Percentiles rank a stretch among this genome's conserved stretches.
Evolutionary conservation across 805 yeast genomes (phyloP).

Genomic region (Candida suzukii): DNA sequence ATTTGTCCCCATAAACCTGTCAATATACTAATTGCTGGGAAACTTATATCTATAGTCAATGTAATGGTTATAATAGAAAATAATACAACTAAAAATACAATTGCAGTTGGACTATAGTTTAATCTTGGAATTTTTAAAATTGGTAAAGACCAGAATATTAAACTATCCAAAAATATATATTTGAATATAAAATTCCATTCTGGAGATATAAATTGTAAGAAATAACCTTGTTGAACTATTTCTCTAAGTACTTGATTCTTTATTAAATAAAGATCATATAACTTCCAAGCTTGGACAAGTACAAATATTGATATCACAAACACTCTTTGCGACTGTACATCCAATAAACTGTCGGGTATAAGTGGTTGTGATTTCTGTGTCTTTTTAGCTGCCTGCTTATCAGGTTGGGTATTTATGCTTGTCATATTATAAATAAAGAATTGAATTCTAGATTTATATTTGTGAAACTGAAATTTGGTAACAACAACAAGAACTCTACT

Average conservation of each 20-base stretch:
- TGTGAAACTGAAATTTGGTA: no score
- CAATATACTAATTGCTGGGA: slow-evolving; percentile 32
- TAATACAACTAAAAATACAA: slow-evolving; percentile 42
- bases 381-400: background rate
- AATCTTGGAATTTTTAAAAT: slow-evolving; percentile 63
- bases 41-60: slow-evolving; percentile 42
- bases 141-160: slow-evolving; percentile 65
- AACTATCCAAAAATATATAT: slow-evolving; percentile 67
- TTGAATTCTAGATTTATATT: no score
- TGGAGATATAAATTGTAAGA: slow-evolving; percentile 34
- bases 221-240: slow-evolving; percentile 13
- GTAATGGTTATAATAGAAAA: slow-evolving; percentile 43
- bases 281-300: slow-evolving; percentile 79
- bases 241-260: slow-evolving; percentile 33
- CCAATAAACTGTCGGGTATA: slow-evolving; percentile 32
- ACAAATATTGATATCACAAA: slow-evolving; percentile 59
- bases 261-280: slow-evolving; percentile 60
- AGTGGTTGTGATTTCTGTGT: background rate
- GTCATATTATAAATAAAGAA: background rate
- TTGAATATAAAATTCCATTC: slow-evolving; percentile 58
- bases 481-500: no score
- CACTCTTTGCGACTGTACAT: slow-evolving; percentile 70
- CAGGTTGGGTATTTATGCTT: background rate
- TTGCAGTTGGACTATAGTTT: slow-evolving; percentile 26
- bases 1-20: slow-evolving; percentile 11